A percentile compares a stretch with the other conserved stretches of the same genome.
These are phyloP conservation scores for Phytophthora citricola DNA, from an alignment of 352 stramenopile species.

Conservation along the genomic window DNA sequence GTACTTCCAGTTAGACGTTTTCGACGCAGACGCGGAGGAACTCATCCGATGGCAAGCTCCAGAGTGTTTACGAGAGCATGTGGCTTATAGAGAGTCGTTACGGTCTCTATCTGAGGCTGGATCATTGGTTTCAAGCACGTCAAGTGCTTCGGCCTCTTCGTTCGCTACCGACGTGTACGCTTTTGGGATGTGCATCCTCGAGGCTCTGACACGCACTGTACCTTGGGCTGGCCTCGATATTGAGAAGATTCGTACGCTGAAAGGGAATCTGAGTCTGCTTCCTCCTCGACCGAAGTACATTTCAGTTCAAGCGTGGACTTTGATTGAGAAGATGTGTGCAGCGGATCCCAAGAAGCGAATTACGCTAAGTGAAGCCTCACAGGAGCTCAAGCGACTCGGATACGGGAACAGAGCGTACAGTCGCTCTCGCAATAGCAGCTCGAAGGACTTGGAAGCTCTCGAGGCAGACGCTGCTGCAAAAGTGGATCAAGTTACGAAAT, in stretches of 20 bases:
- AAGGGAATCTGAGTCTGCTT: constrained; percentile 55
- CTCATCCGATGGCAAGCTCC: constrained; percentile 74
- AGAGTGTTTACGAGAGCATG: constrained; percentile 56
- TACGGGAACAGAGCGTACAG: constrained; percentile 40
- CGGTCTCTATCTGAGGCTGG: constrained; percentile 26
- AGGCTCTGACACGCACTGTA: constrained; percentile 56
- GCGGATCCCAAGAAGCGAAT: constrained; percentile 55
- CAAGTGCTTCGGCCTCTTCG: constrained; percentile 35
- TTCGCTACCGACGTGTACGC: constrained; percentile 72
- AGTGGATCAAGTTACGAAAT: constrained; percentile 24
- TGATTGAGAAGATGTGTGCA: constrained; percentile 74
- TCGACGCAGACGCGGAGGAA: constrained; percentile 50
- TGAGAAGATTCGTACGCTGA: constrained; percentile 57
- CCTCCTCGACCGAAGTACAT: constrained; percentile 57
- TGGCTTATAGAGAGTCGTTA: constrained; percentile 39
- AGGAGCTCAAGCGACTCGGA: constrained; percentile 55
- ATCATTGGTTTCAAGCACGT: constrained; percentile 18
- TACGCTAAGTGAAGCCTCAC: constrained; percentile 52
- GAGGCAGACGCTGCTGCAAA: constrained; percentile 21
- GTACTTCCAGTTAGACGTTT: constrained; percentile 37
- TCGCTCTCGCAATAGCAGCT: constrained; percentile 30
- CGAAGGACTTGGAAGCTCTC: constrained; percentile 21
- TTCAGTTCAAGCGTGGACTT: constrained; percentile 49
- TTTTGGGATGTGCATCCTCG: constrained; percentile 84
- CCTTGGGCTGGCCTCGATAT: constrained; percentile 62